phyloP scores from a whole-genome alignment of 257 asterid genomes.

The Primulina tabacum region DNA sequence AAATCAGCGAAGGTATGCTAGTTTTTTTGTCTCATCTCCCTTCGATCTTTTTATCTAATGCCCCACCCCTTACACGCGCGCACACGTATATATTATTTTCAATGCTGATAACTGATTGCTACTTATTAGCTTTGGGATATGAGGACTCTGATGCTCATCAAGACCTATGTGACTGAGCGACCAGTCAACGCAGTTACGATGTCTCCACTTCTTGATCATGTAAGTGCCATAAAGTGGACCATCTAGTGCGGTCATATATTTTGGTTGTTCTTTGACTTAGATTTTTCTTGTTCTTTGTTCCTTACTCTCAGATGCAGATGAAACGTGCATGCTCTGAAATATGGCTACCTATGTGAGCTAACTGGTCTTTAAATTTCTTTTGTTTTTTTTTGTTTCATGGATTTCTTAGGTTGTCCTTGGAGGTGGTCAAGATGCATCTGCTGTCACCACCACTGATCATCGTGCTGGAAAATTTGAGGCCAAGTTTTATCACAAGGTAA shows the following conservation, averaged over 20 bases:
- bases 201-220: conserved; percentile 93
- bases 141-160: conserved; percentile 68
- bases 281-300: background rate
- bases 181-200: conserved; percentile 91
- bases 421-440: conserved; percentile 93
- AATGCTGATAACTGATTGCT: conserved; percentile 20
- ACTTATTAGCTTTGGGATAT: conserved; percentile 83
- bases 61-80: too few species aligned
- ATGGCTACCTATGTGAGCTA: background rate
- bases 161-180: conserved; percentile 69
- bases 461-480: conserved; percentile 97
- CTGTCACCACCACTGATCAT: conserved; percentile 85
- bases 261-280: background rate
- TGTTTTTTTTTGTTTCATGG: conserved; percentile 22
- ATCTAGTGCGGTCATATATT: background rate
- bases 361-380: background rate
- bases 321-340: background rate
- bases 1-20: conserved; percentile 79
- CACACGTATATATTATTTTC: background rate
- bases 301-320: background rate
- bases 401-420: conserved; percentile 77
- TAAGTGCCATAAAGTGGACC: conserved; percentile 34
- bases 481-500: conserved; percentile 88
- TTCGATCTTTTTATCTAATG: background rate
- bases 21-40: conserved; percentile 5